Conservation (phyloP, 345 rosid species). For the Eucalyptus paniculata region DNA sequence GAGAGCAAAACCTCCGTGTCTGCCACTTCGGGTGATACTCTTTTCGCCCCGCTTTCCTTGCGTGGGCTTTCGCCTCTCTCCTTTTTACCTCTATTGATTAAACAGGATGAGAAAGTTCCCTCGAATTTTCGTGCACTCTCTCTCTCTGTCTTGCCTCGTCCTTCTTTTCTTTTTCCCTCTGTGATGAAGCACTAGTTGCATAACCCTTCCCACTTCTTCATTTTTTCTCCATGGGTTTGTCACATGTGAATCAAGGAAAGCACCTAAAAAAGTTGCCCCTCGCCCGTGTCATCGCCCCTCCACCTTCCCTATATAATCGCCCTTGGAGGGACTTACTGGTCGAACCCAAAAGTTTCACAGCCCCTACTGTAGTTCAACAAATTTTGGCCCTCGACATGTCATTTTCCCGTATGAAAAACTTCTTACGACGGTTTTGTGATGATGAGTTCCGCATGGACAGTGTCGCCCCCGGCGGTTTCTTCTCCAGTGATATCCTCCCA, state of each 20-base stretch:
- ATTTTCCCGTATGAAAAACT: slow-evolving; percentile 32
- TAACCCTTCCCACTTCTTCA: slow-evolving; percentile 12
- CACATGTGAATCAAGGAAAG: slow-evolving; percentile 19
- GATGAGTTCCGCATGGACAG: slow-evolving; percentile 40
- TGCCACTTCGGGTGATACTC: slow-evolving; percentile 34
- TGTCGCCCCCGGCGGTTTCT: slow-evolving; percentile 40
- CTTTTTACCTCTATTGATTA: slow-evolving; percentile 8
- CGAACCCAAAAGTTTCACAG: slow-evolving; percentile 7
- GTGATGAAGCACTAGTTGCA: slow-evolving; percentile 25
- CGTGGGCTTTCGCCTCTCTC: not conserved
- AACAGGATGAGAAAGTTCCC: slow-evolving; percentile 9
- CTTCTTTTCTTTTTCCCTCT: not conserved
- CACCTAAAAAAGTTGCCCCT: slow-evolving; percentile 16
- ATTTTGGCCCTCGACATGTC: slow-evolving; percentile 26
- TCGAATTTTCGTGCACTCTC: not conserved
- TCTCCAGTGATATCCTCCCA: slow-evolving; percentile 78
- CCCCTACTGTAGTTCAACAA: not conserved
- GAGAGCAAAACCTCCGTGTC: slow-evolving; percentile 41
- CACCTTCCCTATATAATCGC: slow-evolving; percentile 33
- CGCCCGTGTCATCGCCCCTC: slow-evolving; percentile 40
- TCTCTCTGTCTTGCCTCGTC: not conserved
- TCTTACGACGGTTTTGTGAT: slow-evolving; percentile 70
- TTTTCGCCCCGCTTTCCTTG: not conserved
- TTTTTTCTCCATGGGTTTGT: slow-evolving; percentile 5
- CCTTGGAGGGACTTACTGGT: not conserved